Evolutionary conservation across 2,329 filamentous ascomycete genomes (phyloP), one percentile per base, ranked within the genome.

Genomic region (Aspergillus sp.): DNA sequence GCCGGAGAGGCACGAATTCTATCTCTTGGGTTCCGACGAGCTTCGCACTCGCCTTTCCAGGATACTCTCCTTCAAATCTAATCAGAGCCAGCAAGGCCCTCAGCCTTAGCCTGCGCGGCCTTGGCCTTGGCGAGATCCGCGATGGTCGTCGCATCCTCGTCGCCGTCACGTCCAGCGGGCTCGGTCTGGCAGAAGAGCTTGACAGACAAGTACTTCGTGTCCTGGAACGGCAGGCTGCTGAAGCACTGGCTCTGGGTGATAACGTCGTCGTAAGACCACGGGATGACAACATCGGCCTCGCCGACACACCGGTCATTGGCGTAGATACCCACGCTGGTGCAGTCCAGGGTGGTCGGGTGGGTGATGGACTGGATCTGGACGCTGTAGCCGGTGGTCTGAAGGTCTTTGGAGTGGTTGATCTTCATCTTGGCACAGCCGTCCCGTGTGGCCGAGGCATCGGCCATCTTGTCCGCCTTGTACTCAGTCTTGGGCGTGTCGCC

Each of bases 381-480:
- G 8, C 52, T 50, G 49, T 57, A 62, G 45, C 56, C 36, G 36
- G 56, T 41, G 49, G 60, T 46, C 3, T 51, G 26, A 24, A 60
- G 47, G 52, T 50, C 33, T 41, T 65, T 13, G 40, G 19, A 17
- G 40, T 16, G 45, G 35, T 60, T 24, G 56, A 62, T 22, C 46
- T 58, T 47, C 20, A 62, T 22, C 46, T 58, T 47, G 17, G 35
- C 14, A 43, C 60, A 62, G 26, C 44, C 51, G n/a, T 53, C 54
- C 38, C 52, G 24, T 9, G 55, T 53, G 8, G 45, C 47, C 24
- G 38, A 20, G 30, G 49, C 33, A 14, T 35, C 33, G 19, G 44
- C 13, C 8, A 54, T 11, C 8, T 38, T 19, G 11, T 36, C 47
- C 9, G 50, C 38, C 11, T 17, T 8, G n/a, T 20, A 9, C 10